Evolutionary conservation across 106 monocot genomes (phyloP).

Genomic region (Vanilla planifolia): DNA sequence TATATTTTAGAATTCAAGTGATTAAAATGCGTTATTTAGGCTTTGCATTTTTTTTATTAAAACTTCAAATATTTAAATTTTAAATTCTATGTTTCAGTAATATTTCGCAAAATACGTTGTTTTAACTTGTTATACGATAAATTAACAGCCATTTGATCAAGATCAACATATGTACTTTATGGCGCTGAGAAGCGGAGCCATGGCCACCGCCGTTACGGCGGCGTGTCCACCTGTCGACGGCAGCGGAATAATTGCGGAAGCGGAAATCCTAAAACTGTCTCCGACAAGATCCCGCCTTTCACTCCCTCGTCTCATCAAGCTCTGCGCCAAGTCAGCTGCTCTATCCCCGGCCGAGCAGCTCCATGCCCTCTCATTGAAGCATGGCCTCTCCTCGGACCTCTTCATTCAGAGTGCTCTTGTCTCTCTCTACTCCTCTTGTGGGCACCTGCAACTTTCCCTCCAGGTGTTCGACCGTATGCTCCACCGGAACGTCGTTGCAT

Average conservation of each 20-base stretch:
- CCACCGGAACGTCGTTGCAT: slow-evolving; percentile 36
- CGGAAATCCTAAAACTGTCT: neutral
- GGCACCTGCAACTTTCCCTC: slow-evolving; percentile 11
- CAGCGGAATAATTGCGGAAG: neutral
- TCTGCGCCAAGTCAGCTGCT: slow-evolving; percentile 19
- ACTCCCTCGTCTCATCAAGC: slow-evolving; percentile 28
- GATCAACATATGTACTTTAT: too few relatives aligned
- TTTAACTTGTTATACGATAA: too few relatives aligned
- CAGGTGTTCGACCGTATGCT: slow-evolving; percentile 28
- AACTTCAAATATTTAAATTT: too few relatives aligned
- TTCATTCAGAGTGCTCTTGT: slow-evolving; percentile 29
- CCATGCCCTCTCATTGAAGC: slow-evolving; percentile 33
- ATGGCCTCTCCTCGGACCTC: slow-evolving; percentile 23
- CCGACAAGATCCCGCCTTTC: slow-evolving; percentile 5
- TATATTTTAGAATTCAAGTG: too few relatives aligned
- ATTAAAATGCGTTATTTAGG: too few relatives aligned
- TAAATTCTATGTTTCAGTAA: too few relatives aligned
- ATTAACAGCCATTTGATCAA: too few relatives aligned
- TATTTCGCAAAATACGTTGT: too few relatives aligned
- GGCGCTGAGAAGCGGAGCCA: too few relatives aligned
- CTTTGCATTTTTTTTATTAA: too few relatives aligned
- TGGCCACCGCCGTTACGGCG: neutral
- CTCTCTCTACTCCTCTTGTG: slow-evolving; percentile 16
- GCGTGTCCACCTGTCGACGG: neutral
- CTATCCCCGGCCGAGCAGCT: slow-evolving; percentile 17